Conservation (phyloP, 371 early-diverging fungal species). For the Lichtheimia hyalospora region DNA sequence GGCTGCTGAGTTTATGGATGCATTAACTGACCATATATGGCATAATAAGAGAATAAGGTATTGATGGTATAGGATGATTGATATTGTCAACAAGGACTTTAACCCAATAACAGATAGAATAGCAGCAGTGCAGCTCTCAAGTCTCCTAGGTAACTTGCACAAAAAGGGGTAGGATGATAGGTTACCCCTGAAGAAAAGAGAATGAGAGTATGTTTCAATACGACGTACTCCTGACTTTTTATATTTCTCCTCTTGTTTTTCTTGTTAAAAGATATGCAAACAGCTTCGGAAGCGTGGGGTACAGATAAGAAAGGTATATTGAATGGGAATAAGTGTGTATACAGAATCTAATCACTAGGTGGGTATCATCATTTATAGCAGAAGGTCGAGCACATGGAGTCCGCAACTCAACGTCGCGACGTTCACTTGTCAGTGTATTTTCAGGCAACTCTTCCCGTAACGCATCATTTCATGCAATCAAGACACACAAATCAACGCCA, state of each 20-base stretch:
- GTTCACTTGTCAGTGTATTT: constrained; percentile 16
- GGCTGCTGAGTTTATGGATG: too few species aligned
- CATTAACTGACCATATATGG: too few species aligned
- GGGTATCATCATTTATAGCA: neutral
- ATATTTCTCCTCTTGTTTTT: constrained; percentile 2
- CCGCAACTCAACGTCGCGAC: constrained; percentile 12
- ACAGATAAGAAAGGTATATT: constrained; percentile 1
- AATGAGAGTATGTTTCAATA: too few species aligned
- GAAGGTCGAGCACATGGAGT: neutral
- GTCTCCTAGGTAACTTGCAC: too few species aligned
- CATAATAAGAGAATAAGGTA: too few species aligned
- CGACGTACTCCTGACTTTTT: neutral
- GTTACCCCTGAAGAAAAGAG: too few species aligned
- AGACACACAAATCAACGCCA: constrained; percentile 23
- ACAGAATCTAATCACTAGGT: neutral
- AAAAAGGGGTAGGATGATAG: too few species aligned
- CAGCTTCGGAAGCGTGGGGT: neutral
- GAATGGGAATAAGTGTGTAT: neutral
- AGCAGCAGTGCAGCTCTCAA: too few species aligned
- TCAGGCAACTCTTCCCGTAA: constrained; percentile 2
- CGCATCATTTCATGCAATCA: constrained; percentile 5
- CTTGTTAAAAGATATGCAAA: neutral
- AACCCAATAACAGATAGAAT: too few species aligned
- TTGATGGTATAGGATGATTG: too few species aligned
- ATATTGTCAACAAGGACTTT: too few species aligned